phyloP scores from a whole-genome alignment of 2,329 filamentous ascomycete species.

The Fusarium goolgardi region DNA sequence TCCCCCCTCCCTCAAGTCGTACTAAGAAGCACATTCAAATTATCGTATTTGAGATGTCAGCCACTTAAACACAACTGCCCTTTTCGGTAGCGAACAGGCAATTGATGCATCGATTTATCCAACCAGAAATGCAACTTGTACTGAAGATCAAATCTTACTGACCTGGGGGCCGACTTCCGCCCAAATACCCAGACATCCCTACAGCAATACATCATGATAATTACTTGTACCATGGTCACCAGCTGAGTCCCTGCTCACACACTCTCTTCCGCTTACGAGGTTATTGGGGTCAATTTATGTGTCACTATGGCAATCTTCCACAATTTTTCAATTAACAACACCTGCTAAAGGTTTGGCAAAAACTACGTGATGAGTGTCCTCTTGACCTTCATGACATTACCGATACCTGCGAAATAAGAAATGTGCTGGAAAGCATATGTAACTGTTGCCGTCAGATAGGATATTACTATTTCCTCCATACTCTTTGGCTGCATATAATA shows the following conservation, averaged over 20 bases:
- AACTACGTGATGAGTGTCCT: neutral
- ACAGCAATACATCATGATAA: conserved; percentile 28
- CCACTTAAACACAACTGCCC: neutral
- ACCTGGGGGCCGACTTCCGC: conserved; percentile 5
- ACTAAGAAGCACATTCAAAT: neutral
- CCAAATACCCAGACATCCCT: neutral
- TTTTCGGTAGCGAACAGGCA: neutral
- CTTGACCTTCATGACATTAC: neutral
- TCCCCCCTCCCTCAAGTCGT: conserved; percentile 3
- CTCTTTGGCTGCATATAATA: neutral
- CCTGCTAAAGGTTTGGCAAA: neutral
- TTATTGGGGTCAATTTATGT: neutral
- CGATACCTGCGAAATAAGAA: neutral
- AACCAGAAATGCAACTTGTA: neutral
- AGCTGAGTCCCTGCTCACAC: neutral
- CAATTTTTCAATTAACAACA: neutral
- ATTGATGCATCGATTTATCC: neutral
- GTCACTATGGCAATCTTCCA: too few species aligned
- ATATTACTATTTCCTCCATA: neutral
- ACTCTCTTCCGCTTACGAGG: neutral
- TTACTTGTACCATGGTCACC: conserved; percentile 15
- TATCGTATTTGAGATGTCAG: neutral
- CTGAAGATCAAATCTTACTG: neutral
- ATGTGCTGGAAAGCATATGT: too few species aligned
- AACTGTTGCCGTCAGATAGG: too few species aligned